Percentiles rank a stretch among this genome's conserved stretches.
Conservation (phyloP, 2,329 filamentous ascomycete species). For the Aspergillus costaricaensis region DNA sequence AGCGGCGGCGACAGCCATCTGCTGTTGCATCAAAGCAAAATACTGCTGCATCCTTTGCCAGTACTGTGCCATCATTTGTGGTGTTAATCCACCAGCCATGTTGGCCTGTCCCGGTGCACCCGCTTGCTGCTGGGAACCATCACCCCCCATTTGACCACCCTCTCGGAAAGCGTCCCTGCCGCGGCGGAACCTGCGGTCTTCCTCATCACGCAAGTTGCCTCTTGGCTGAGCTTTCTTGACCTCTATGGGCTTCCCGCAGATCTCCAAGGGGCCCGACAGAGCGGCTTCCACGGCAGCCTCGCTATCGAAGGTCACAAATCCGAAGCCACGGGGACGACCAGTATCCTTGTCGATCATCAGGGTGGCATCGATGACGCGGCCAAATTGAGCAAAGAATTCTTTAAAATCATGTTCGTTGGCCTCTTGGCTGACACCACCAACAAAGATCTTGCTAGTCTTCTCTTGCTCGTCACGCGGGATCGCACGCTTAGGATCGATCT, state of each 20-base stretch:
- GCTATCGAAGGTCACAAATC: constrained; percentile 97
- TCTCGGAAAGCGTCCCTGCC: constrained; percentile 46
- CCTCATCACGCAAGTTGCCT: constrained; percentile 90
- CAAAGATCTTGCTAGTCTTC: constrained; percentile 97
- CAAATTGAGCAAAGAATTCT: constrained; percentile 95
- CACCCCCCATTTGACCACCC: constrained; percentile 38
- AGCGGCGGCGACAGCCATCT: constrained; percentile 64
- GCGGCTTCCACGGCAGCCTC: constrained; percentile 93
- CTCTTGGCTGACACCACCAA: constrained; percentile 95
- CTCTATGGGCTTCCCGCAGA: constrained; percentile 94
- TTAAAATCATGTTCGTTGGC: constrained; percentile 95
- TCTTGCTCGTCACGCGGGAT: constrained; percentile 98
- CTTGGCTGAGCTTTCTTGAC: constrained; percentile 97
- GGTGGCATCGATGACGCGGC: constrained; percentile 92
- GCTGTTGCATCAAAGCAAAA: constrained; percentile 91
- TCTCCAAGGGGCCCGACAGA: constrained; percentile 80
- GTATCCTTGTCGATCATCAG: constrained; percentile 99
- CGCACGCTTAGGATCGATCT: constrained; percentile 98
- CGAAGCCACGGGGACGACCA: constrained; percentile 91
- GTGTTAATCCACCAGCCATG: constrained; percentile 71
- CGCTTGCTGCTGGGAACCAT: constrained; percentile 49
- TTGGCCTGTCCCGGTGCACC: constrained; percentile 46
- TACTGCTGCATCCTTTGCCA: constrained; percentile 99
- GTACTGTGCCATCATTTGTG: constrained; percentile 97
- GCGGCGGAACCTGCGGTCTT: constrained; percentile 61